Evolutionary conservation across 768 basidiomycete species (phyloP), one percentile per base, ranked within the genome.

Genomic region (Cubamyces sp.): DNA sequence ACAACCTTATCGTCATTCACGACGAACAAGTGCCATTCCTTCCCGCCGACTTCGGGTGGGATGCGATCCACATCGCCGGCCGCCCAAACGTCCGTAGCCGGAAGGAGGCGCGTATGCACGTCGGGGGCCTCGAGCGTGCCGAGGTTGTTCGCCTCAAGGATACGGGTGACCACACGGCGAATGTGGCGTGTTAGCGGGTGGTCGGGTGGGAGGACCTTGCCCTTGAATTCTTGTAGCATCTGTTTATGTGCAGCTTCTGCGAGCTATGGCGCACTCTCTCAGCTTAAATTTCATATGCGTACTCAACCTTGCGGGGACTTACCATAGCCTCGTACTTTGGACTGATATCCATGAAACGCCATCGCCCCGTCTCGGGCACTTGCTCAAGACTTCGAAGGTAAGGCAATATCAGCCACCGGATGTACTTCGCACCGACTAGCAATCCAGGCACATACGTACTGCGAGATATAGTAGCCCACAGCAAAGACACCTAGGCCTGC

Each of bases 311-410:
- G 34, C 34, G 34, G 6, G 23, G 16, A 68, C 80, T 57, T 62
- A 87, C 86, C 69, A 76, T 70, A 8, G 81, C 77, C 75, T 95
- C 92, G 26, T 73, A 75, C 54, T 78, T 77, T 0, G 81, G 81
- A 43, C 81, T 81, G 3, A 88, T 81, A 70, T 91, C 89, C 84
- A 98, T 96, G 72, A 96, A 97, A 21, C 96, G 76, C 84, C 88
- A 89, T 58, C 96, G 77, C 0, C 94, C 93, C 0, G 93, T 96
- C 71, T 95, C 89, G 2, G 90, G 87, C 0, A 94, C 91, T 70
- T 84, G 81, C 71, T 98, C 95, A 26, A 96, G 79, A 69, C 93
- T 95, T 64, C 50, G 23, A 16, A 14, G 4, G 16, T 6, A 21
- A 26, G 12, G 23, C 5, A 15, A 25, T 23, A 30, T 23, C 25